Conservation (phyloP, 768 basidiomycete species). For the Suillus brevipes region DNA sequence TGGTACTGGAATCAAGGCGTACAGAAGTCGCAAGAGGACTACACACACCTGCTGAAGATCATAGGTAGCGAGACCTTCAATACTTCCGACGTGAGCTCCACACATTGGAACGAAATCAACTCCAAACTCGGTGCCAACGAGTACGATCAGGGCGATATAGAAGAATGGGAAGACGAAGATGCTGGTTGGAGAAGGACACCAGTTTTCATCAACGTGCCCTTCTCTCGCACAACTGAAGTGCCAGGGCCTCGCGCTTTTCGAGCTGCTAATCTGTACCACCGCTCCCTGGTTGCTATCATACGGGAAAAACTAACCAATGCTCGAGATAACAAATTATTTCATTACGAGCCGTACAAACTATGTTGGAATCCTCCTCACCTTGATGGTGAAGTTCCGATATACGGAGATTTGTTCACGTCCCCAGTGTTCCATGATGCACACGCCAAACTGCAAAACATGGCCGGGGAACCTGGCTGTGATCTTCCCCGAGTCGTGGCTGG, state of each 20-base stretch:
- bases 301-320: slow-evolving; percentile 19
- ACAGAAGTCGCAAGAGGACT: background rate
- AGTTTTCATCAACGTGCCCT: slow-evolving; percentile 15
- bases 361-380: slow-evolving; percentile 13
- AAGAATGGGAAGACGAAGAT: slow-evolving; percentile 9
- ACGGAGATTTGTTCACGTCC: slow-evolving; percentile 20
- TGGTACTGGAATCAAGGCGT: background rate
- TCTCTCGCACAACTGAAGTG: background rate
- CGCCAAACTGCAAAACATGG: no score
- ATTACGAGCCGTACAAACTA: slow-evolving; percentile 18
- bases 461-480: slow-evolving; percentile 16
- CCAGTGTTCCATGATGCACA: slow-evolving; percentile 15
- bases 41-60: background rate
- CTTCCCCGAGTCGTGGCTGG: slow-evolving; percentile 20
- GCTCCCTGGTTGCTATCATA: slow-evolving; percentile 17
- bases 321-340: slow-evolving; percentile 9
- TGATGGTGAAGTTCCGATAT: background rate
- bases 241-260: slow-evolving; percentile 4
- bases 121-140: background rate
- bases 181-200: slow-evolving; percentile 17
- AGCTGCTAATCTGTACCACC: background rate
- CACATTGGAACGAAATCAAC: slow-evolving; percentile 7
- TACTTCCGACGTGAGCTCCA: slow-evolving; percentile 4
- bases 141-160: background rate
- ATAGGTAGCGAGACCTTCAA: background rate